Base-by-base conservation (phyloP, 345 rosid genomes). In the Eucalyptus sp. region DNA sequence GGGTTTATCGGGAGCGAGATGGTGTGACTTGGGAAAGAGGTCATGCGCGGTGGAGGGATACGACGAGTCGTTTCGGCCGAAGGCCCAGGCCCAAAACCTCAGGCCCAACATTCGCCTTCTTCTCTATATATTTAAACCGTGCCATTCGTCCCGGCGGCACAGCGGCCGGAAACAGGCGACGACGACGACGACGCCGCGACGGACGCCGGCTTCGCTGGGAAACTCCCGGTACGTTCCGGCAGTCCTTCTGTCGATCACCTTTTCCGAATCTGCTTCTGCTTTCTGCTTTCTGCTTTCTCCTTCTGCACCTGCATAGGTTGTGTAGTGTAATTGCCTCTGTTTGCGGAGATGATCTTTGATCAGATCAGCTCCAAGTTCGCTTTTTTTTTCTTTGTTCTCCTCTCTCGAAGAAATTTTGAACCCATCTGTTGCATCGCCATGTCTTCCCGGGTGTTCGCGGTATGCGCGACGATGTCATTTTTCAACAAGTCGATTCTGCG, bases 11-110 rank as follows among this genome's bases (percentile, higher is more conserved):
- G 76, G 50, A 18, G 8, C 12, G 5, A 79, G 48, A 33, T 5
- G 37, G 37, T 8, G 1, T 56, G 62, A 22, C 88, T 91, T 88
- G 89, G 88, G 50, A 51, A 85, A 27, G 87, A 58, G 84, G 87
- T 83, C 33, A 50, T 16, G 76, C 4, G 16, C 48, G 86, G 68
- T 43, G 86, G 71, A 4, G 51, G 50, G 13, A 27, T 12, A 86
- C 64, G 58, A 52, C 87, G 48, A 4, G 48, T 27, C 87, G 66
- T 76, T 76, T 44, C 13, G 1, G 4, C 24, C 3, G 15, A 41
- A 41, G 43, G 41, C 43, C 48, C 29, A 76, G 84, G 84, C 48
- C 84, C 84, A 76, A 41, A 41, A 10, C 13, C 9, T 20, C 48
- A 41, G 24, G 48, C 48, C 84, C 25, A 24, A 24, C 0, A 27